Evolutionary conservation across 169 alveolate species (phyloP).

Genomic region (Blepharisma undulans): DNA sequence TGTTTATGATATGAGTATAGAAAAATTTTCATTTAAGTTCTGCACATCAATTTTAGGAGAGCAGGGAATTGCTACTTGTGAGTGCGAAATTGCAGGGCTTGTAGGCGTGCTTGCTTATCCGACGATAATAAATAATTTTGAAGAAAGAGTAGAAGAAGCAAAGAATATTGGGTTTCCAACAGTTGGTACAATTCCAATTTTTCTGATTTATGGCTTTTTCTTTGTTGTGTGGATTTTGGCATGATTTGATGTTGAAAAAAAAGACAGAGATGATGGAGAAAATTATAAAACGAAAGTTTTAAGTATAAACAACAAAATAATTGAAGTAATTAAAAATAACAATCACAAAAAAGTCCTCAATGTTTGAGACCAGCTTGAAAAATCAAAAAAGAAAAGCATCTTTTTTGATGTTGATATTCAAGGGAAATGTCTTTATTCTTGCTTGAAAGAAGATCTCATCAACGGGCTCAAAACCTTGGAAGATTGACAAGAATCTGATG

Average conservation of each 20-base stretch:
- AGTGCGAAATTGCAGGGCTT: not conserved
- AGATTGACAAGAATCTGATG: no score
- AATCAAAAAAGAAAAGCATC: no score
- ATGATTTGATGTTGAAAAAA: not conserved
- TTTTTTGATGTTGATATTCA: no score
- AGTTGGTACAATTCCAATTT: not conserved
- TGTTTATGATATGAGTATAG: not conserved
- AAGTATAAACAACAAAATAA: no score
- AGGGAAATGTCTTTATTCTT: no score
- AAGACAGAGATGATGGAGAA: not conserved
- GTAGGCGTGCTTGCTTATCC: not conserved
- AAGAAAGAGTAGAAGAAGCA: not conserved
- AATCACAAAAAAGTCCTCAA: no score
- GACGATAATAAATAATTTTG: not conserved
- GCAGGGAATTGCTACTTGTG: not conserved
- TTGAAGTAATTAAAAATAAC: no score
- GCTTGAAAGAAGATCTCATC: no score
- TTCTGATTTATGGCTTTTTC: no score
- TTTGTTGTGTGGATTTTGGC: not conserved
- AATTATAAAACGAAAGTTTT: no score
- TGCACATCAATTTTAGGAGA: not conserved
- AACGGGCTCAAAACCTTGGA: no score
- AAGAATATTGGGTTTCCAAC: not conserved
- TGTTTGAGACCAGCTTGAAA: no score
- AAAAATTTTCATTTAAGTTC: not conserved